These are phyloP conservation scores for Posidonia oceanica DNA, from an alignment of 116 monocot genomes.

Conservation along the genomic window DNA sequence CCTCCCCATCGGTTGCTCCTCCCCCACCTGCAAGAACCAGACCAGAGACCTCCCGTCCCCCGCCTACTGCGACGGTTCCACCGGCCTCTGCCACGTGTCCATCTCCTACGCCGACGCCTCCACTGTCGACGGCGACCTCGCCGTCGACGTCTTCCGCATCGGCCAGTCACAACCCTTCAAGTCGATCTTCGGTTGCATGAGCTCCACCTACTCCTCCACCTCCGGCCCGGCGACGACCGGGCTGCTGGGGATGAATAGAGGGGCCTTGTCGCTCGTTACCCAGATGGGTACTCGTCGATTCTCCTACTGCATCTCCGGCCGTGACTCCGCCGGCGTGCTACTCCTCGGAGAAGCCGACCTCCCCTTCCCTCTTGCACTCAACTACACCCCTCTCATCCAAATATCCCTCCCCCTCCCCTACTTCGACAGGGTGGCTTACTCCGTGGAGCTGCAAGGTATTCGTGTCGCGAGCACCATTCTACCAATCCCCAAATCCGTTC, in stretches of 20 bases:
- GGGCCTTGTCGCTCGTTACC: constrained; percentile 60
- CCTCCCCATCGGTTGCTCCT: constrained; percentile 40
- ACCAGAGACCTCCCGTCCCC: constrained; percentile 28
- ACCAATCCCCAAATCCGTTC: constrained; percentile 77
- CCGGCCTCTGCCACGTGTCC: constrained; percentile 50
- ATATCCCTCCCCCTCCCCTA: constrained; percentile 75
- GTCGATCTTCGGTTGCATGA: constrained; percentile 70
- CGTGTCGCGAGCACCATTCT: constrained; percentile 39
- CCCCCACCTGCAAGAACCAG: constrained; percentile 25
- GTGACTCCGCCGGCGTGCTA: constrained; percentile 52
- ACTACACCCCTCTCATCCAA: constrained; percentile 81
- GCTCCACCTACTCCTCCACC: constrained; percentile 22
- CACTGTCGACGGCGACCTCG: constrained; percentile 58
- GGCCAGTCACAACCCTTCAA: constrained; percentile 19
- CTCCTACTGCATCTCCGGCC: constrained; percentile 84
- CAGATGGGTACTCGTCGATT: constrained; percentile 55
- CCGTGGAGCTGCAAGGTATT: constrained; percentile 77
- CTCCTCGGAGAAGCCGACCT: constrained; percentile 48
- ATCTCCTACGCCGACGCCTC: constrained; percentile 84
- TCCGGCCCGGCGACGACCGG: constrained; percentile 27
- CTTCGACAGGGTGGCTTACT: constrained; percentile 91
- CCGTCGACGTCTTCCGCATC: constrained; percentile 49
- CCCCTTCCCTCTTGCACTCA: constrained; percentile 27
- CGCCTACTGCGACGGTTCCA: constrained; percentile 14
- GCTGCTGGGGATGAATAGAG: constrained; percentile 88